Evolutionary conservation across 805 yeast species (phyloP).

Genomic region (Pichia paraexigua): DNA sequence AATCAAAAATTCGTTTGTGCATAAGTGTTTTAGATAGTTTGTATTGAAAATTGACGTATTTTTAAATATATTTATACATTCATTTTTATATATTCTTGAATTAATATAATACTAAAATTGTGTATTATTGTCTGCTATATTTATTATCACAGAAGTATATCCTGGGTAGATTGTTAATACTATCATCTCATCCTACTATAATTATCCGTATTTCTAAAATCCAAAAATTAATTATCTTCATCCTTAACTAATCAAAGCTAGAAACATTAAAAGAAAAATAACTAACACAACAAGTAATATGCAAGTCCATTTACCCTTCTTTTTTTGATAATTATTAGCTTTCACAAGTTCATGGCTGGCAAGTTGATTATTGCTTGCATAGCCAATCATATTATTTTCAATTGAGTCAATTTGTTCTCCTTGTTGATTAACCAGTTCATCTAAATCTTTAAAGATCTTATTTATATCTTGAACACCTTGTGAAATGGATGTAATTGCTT

Average conservation of each 20-base stretch:
- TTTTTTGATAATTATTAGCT: constrained; percentile 69
- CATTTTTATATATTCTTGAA: neutral
- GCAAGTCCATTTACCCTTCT: constrained; percentile 67
- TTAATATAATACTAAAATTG: neutral
- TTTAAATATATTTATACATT: neutral
- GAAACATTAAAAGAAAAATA: constrained; percentile 49
- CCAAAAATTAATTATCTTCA: neutral
- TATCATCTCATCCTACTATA: neutral
- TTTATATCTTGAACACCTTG: constrained; percentile 80
- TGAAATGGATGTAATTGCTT: constrained; percentile 63
- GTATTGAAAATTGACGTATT: neutral
- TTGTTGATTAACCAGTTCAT: constrained; percentile 72
- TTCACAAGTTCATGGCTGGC: constrained; percentile 64
- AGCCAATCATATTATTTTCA: constrained; percentile 65
- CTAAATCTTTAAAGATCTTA: constrained; percentile 74
- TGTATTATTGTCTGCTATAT: neutral
- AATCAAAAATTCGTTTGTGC: neutral
- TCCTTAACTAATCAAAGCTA: constrained; percentile 42
- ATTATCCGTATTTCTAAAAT: too few species aligned
- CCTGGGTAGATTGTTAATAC: too few species aligned
- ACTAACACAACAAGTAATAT: constrained; percentile 51
- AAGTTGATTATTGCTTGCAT: constrained; percentile 55
- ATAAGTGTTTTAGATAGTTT: neutral
- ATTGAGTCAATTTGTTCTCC: constrained; percentile 79
- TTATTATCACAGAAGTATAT: neutral